Evolutionary conservation across 2,329 filamentous ascomycete species (phyloP).

Genomic region (Hypoxylon sp.): DNA sequence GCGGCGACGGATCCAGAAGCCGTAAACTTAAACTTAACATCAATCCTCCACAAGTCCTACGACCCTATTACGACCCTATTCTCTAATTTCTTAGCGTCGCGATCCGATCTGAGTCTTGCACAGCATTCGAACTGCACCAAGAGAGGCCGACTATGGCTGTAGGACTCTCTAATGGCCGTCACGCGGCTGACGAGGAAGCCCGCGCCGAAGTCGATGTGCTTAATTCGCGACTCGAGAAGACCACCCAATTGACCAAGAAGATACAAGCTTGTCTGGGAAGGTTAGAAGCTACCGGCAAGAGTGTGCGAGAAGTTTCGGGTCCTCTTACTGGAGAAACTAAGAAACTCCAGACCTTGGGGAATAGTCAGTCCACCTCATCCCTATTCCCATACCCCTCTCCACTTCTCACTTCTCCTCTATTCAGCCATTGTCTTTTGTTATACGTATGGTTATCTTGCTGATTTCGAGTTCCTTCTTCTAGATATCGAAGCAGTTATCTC

Average conservation of each 20-base stretch:
- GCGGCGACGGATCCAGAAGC: conserved; percentile 14
- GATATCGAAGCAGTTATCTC: conserved; percentile 87
- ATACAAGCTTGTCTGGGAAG: conserved; percentile 87
- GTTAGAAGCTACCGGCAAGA: conserved; percentile 87
- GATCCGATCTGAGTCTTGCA: neutral
- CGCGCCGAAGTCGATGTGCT: conserved; percentile 75
- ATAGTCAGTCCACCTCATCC: conserved; percentile 61
- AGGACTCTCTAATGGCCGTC: conserved; percentile 55
- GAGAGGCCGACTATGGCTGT: conserved; percentile 57
- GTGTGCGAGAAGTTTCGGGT: conserved; percentile 88
- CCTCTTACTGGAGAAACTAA: conserved; percentile 94
- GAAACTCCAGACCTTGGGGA: conserved; percentile 84
- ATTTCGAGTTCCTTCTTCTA: conserved; percentile 46
- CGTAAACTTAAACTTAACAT: conserved; percentile 29
- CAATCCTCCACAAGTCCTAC: conserved; percentile 28
- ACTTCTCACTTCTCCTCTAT: too few species aligned
- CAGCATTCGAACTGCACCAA: conserved; percentile 50
- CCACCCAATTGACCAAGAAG: conserved; percentile 91
- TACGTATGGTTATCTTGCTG: conserved; percentile 27
- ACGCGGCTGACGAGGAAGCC: conserved; percentile 71
- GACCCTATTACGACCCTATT: neutral
- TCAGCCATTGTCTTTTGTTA: neutral
- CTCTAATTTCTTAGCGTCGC: neutral
- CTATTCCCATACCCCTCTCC: neutral
- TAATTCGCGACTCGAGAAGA: conserved; percentile 84